Base-by-base conservation (phyloP, 768 basidiomycete genomes). In the Suillus placidus region DNA sequence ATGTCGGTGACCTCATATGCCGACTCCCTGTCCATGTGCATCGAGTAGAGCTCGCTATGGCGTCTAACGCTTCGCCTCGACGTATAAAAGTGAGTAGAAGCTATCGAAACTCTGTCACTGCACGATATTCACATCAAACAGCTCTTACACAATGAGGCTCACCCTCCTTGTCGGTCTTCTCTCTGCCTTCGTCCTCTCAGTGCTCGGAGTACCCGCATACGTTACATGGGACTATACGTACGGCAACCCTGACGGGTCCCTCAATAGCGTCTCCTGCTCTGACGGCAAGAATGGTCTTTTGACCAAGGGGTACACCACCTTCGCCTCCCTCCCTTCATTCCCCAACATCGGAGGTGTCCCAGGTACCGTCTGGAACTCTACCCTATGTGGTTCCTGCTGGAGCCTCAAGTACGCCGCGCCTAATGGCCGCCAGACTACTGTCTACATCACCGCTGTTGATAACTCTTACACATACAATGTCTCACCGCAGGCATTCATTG, bases 251-350 rank as follows among this genome's bases (percentile, higher is more conserved):
- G 4, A 16, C 20, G 9, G 14, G 3, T 66, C 69, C 6, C 26
- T 71, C 38, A 1, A 16, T n/a, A 49, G n/a, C 40, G 64, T 70
- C 42, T 64, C 72, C 2, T 73, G 72, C 54, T 71, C 72, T 43
- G 20, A 71, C 42, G 72, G 73, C 13, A 16, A 14, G 12, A 70
- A 73, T 35, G 72, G 72, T 30, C 63, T 73, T 16, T 23, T 65
- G 34, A 58, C 65, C 43, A 55, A 65, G 64, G 72, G 71, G 8
- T 73, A 60, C 64, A 35, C 64, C 34, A 67, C 56, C 18, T 61
- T 73, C 26, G 57, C 49, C 20, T 67, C 68, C 26, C 51, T 67
- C 18, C 66, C 66, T 14, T 67, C 37, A 12, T 67, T 61, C 45
- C 66, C 66, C 43, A 37, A 67, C 37, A 43, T 67, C 40, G 49